Conservation (phyloP, 768 basidiomycete species). For the Lactifluus hygrophoroides region DNA sequence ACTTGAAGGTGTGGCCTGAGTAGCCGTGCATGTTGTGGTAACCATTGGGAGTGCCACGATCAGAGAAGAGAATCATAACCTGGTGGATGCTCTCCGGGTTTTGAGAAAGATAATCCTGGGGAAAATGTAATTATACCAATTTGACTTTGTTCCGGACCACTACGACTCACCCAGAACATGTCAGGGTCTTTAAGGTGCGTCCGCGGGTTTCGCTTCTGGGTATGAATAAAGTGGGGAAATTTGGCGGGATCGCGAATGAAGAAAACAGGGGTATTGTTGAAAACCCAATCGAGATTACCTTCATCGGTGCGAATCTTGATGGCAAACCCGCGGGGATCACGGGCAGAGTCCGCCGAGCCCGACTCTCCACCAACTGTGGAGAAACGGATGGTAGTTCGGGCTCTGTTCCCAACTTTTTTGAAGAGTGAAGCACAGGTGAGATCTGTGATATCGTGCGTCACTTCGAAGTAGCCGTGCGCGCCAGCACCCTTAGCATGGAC, state of each 20-base stretch:
- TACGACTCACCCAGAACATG: constrained; percentile 61
- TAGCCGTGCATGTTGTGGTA: constrained; percentile 86
- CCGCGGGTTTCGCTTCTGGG: constrained; percentile 85
- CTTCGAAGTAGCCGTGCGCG: constrained; percentile 89
- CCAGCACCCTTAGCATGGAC: constrained; percentile 90
- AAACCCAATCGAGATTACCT: constrained; percentile 89
- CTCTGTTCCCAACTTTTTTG: constrained; percentile 55
- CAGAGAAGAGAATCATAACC: constrained; percentile 86
- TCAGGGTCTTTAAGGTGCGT: constrained; percentile 86
- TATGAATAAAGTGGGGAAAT: constrained; percentile 94
- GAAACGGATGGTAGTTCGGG: constrained; percentile 75
- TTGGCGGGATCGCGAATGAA: constrained; percentile 81
- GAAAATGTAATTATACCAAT: constrained; percentile 7
- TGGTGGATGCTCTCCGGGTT: constrained; percentile 89
- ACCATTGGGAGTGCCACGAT: constrained; percentile 90
- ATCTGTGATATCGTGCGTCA: constrained; percentile 80
- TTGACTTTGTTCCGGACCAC: background rate
- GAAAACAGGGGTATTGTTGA: constrained; percentile 91
- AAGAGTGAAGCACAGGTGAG: constrained; percentile 67
- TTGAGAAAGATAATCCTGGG: constrained; percentile 77
- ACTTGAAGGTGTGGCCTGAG: constrained; percentile 87
- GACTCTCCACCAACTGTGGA: constrained; percentile 87
- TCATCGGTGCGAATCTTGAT: constrained; percentile 83
- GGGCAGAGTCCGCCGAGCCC: constrained; percentile 86
- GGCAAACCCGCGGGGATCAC: constrained; percentile 92